Evolutionary conservation across 495 filamentous ascomycete species (phyloP), one percentile per base, ranked within the genome.

Genomic region (Penicillium malachiteum): DNA sequence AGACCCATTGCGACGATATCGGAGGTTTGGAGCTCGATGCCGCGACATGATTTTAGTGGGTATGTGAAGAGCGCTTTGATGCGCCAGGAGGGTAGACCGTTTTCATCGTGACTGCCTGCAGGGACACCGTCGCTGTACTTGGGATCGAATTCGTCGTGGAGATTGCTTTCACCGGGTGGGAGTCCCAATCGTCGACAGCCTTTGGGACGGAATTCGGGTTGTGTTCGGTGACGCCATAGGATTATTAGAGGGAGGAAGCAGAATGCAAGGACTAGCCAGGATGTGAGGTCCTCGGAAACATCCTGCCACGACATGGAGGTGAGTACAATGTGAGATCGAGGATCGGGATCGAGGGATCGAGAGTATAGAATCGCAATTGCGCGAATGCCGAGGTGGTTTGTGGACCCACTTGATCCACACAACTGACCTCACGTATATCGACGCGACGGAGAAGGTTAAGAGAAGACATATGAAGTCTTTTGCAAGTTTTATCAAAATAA

Each of bases 31-130:
- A 96, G 65, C 71, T 96, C 90, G 16, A 96, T 84, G 12, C 87
- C 89, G 56, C 79, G 77, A 67, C 92, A 96, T 54, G 87, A 90
- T 74, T 97, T 97, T 60, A 96, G 74, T 0, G 93, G 93, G 67
- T 92, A 96, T 39, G 90, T 86, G 75, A 87, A 92, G 38, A 96
- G 79, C 45, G 88, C 89, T 68, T 91, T 91, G 59, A 97, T 76
- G 17, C 66, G 79, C 80, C 81, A 87, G 50, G 67, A 52, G 4
- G 71, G 68, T 1, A 42, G 47, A 5, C 63, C 65, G 10, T 58
- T 52, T 9, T 64, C 52, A 9, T 55, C 49, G 5, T 62, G 45
- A 9, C 47, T 46, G 1, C 12, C 12, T 9, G 50, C 34, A 6
- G 69, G 57, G 4, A 65, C 43, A 7, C 64, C 68, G 0, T 66